phyloP scores from a whole-genome alignment of 1,284 basidiomycete genomes.

The Pyrrhoderma noxium region DNA sequence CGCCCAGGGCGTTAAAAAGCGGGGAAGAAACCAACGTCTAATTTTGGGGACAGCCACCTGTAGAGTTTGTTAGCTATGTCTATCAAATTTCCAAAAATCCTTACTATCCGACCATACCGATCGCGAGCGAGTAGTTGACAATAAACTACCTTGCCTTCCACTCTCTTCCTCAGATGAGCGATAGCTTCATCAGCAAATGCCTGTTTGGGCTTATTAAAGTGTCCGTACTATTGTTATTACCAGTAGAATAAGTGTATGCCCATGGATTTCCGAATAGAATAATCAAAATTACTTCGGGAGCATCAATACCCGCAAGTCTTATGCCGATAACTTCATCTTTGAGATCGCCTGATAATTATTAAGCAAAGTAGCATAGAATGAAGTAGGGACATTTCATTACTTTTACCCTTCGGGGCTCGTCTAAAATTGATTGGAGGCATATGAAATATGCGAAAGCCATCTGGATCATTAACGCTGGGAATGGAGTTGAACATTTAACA shows the following conservation, averaged over 20 bases:
- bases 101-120: conserved; percentile 75
- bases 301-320: conserved; percentile 82
- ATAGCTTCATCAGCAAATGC: conserved; percentile 65
- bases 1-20: conserved; percentile 31
- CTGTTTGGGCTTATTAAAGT: conserved; percentile 77
- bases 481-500: background rate
- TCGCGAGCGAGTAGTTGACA: conserved; percentile 71
- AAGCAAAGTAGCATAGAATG: background rate
- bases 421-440: conserved; percentile 69
- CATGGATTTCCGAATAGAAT: background rate
- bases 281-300: conserved; percentile 61
- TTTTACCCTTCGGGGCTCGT: conserved; percentile 50
- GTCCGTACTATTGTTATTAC: conserved; percentile 42
- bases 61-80: background rate
- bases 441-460: conserved; percentile 78
- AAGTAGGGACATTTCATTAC: conserved; percentile 45
- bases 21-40: conserved; percentile 42
- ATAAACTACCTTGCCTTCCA: conserved; percentile 52
- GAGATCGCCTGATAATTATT: conserved; percentile 29
- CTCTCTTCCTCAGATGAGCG: conserved; percentile 56
- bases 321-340: conserved; percentile 77
- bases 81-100: conserved; percentile 21
- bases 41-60: conserved; percentile 64
- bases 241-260: background rate
- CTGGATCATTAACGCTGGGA: conserved; percentile 73